Evolutionary conservation across 2,329 filamentous ascomycete genomes (phyloP), one percentile per base, ranked within the genome.

Genomic region (Metarhizium robertsii): DNA sequence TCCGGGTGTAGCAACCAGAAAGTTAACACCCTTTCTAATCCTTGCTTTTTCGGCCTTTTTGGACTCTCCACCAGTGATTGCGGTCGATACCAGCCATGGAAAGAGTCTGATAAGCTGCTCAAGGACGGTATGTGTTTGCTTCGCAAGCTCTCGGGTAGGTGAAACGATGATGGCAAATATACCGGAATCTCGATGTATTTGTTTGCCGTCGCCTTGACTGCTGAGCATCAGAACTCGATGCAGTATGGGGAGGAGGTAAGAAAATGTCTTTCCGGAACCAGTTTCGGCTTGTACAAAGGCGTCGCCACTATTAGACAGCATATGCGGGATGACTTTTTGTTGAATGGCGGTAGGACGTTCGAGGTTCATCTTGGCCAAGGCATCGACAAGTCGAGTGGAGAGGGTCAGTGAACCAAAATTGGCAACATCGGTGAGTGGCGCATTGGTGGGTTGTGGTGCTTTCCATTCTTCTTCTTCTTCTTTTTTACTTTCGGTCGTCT

Each of bases 221-320:
- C 89, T 85, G 34, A 97, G 79, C 14, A 85, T 80, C 70, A 96
- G 83, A 20, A 99, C 87, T 29, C 91, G 81, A 67, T 99, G 90
- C 25, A 99, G 85, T 50, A 99, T 87, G 1, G 94, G 94, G 6
- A 99, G 75, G 4, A 99, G 79, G 68, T 99, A 99, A n/a, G 94
- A 90, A 58, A 99, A 74, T 0, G 94, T 99, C 74, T 99, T 99
- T 73, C 94, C 94, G 0, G 94, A 99, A 62, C 94, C 94, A 0
- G 94, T 99, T 73, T 99, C 88, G 2, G 94, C 95, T 69, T 97
- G 94, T 38, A 99, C 87, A 65, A 99, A 99, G 2, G 92, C 92
- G 74, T 99, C 94, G 49, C 83, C 85, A 63, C 95, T 88, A 53
- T 87, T 86, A 46, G 85, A 85, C 48, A 95, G 72, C 58, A 99